Base-by-base conservation (phyloP, 2,329 filamentous ascomycete species). In the Aureobasidium sp. region DNA sequence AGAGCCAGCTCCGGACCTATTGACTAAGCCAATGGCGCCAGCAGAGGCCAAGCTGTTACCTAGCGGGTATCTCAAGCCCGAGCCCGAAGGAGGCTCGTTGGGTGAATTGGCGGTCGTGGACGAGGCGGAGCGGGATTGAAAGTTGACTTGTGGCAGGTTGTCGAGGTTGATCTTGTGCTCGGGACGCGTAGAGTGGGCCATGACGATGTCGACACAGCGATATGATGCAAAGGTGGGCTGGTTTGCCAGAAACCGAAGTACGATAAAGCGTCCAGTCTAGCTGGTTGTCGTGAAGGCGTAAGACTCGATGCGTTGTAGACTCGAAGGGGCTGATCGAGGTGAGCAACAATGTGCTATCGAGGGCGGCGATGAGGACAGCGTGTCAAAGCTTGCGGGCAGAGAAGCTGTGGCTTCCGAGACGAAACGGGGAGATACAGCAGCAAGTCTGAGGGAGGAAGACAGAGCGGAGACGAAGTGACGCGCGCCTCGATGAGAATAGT, bases 1-100 rank as follows among this genome's bases (percentile, higher is more conserved):
- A 82, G 94, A 99, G 74, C 92, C 92, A 80, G 91, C 86, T 80
- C 92, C 91, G 72, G 93, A 89, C 79, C 93, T 81, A 67, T 81
- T 79, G 70, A 77, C 78, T 65, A 80, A 80, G 61, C 83, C 78
- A 61, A 82, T 78, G 62, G 74, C 76, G 62, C 76, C 76, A 64
- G 77, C 70, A 61, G 74, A 74, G 63, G 75, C 86, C 68, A 90
- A 76, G 63, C 83, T 80, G 69, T 84, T 84, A 52, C 87, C 79
- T 72, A 93, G 89, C 27, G 90, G 85, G 66, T 90, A 88, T 76
- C 91, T 86, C 67, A 86, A 77, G 63, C 80, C 76, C 69, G 81
- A 77, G 63, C 80, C 76, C 69, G 81, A 81, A 63, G 87, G 80
- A 65, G 87, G 79, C 69, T 96, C 91, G 71, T 87, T 87, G 44